A percentile compares a stretch with the other conserved stretches of the same genome.
Conservation (phyloP, 306 rosid genomes). For the Chamaecrista fasciculata region DNA sequence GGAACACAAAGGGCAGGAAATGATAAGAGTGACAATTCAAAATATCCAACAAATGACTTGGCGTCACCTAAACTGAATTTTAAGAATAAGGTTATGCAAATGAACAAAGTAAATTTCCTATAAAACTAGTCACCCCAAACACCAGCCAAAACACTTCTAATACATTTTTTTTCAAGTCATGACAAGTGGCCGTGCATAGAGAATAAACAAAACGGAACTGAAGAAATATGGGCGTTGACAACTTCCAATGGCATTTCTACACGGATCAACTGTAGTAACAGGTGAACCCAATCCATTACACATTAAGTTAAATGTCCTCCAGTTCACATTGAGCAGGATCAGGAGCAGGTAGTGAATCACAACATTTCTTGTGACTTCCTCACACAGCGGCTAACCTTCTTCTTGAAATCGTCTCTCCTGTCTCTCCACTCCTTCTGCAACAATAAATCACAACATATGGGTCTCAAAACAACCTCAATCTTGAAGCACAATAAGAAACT, state of each 20-base stretch:
- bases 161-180: conserved; percentile 48
- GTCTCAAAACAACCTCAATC: conserved; percentile 4
- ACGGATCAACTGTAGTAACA: conserved; percentile 38
- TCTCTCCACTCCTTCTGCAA: conserved; percentile 99
- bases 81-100: conserved; percentile 32
- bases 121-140: conserved; percentile 44
- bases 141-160: conserved; percentile 50
- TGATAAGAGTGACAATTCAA: background rate
- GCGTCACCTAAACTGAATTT: conserved; percentile 20
- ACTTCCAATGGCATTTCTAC: conserved; percentile 54
- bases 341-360: conserved; percentile 36
- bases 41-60: conserved; percentile 19
- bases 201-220: conserved; percentile 36
- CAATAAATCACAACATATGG: conserved; percentile 2
- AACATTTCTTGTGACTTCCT: conserved; percentile 90
- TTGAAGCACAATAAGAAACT: conserved; percentile 8
- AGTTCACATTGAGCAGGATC: conserved; percentile 37
- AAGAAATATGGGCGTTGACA: conserved; percentile 38
- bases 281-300: conserved; percentile 41
- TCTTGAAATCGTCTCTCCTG: conserved; percentile 90
- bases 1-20: background rate
- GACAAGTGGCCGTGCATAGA: conserved; percentile 42
- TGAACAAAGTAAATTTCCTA: conserved; percentile 40
- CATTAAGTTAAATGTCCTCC: conserved; percentile 34
- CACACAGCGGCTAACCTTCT: conserved; percentile 88